Evolutionary conservation across 371 early-diverging fungal species (phyloP).

Genomic region (Phascolomyces articulosus): DNA sequence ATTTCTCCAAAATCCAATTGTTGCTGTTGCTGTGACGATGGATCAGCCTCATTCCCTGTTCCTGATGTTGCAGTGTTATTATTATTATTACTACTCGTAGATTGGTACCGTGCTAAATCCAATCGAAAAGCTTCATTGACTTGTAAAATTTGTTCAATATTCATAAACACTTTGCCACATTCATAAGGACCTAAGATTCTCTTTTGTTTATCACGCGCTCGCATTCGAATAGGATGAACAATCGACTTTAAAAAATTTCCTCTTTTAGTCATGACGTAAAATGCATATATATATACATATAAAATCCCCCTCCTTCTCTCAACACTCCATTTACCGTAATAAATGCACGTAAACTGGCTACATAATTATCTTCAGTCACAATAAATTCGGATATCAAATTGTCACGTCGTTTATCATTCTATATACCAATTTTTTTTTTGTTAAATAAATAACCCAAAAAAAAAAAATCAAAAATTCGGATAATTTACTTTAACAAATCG

Average conservation of each 20-base stretch:
- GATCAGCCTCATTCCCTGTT: too few relatives aligned
- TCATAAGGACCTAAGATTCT: constrained; percentile 39
- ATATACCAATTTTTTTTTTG: too few relatives aligned
- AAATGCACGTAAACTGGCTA: constrained; percentile 29
- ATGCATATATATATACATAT: background rate
- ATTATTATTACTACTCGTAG: background rate
- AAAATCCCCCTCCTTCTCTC: background rate
- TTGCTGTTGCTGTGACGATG: background rate
- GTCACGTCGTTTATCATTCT: constrained; percentile 28
- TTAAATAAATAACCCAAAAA: background rate
- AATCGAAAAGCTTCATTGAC: constrained; percentile 34
- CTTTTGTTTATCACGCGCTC: constrained; percentile 13
- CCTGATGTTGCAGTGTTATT: too few relatives aligned
- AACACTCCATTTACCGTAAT: constrained; percentile 3
- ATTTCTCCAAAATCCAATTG: constrained; percentile 35
- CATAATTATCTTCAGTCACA: constrained; percentile 44
- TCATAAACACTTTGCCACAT: constrained; percentile 48
- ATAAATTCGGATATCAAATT: constrained; percentile 42
- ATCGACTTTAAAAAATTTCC: constrained; percentile 26
- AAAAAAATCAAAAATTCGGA: background rate
- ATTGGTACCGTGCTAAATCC: constrained; percentile 23
- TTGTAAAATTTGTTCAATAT: constrained; percentile 41
- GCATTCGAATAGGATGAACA: constrained; percentile 30
- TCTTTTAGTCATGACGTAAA: background rate
- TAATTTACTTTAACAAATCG: constrained; percentile 19